Conservation (phyloP, 495 filamentous ascomycete species). For the Massariosphaeria phaeospora region DNA sequence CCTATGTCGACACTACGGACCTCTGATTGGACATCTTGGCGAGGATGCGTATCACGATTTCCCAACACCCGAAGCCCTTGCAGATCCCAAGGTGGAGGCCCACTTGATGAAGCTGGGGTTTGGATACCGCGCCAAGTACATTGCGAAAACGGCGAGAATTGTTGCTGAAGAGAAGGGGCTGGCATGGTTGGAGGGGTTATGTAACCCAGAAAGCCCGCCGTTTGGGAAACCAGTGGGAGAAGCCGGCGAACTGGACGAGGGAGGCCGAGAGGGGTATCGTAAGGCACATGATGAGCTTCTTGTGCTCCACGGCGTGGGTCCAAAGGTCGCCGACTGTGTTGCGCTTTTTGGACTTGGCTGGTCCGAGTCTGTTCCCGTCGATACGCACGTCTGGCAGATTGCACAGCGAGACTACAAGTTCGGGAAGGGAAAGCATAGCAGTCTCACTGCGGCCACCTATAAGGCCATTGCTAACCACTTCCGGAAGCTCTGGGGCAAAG, state of each 20-base stretch:
- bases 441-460: slow-evolving; percentile 81
- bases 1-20: slow-evolving; percentile 79
- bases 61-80: slow-evolving; percentile 66
- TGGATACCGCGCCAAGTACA: slow-evolving; percentile 90
- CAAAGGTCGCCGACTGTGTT: slow-evolving; percentile 95
- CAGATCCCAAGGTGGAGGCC: slow-evolving; percentile 62
- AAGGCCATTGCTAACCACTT: slow-evolving; percentile 88
- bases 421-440: slow-evolving; percentile 76
- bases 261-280: slow-evolving; percentile 65
- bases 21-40: slow-evolving; percentile 64
- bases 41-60: slow-evolving; percentile 80
- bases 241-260: slow-evolving; percentile 51
- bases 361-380: slow-evolving; percentile 89
- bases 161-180: slow-evolving; percentile 56
- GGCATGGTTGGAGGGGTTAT: slow-evolving; percentile 71
- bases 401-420: slow-evolving; percentile 93
- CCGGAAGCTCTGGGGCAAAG: slow-evolving; percentile 81
- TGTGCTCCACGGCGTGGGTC: slow-evolving; percentile 77
- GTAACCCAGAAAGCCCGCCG: slow-evolving; percentile 68
- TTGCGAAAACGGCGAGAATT: slow-evolving; percentile 75
- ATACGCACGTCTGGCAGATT: slow-evolving; percentile 98
- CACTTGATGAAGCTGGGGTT: slow-evolving; percentile 82
- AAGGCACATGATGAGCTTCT: slow-evolving; percentile 78
- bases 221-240: slow-evolving; percentile 45
- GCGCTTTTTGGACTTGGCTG: slow-evolving; percentile 97